Percentiles rank a stretch among this genome's conserved stretches.
Conservation (phyloP, 257 asterid species). For the Scutellaria minor region DNA sequence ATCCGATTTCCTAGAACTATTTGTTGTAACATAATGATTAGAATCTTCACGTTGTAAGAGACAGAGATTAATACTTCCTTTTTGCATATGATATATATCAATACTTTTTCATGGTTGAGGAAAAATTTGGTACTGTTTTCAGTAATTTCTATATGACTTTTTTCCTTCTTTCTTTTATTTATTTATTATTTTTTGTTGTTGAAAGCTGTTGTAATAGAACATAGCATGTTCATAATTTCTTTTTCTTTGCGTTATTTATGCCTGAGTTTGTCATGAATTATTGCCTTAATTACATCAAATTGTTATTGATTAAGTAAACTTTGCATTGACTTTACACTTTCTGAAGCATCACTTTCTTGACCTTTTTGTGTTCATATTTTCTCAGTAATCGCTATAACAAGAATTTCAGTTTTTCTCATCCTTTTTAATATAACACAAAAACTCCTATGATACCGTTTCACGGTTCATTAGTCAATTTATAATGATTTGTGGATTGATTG, state of each 20-base stretch:
- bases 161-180: no score
- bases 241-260: slow-evolving; percentile 34
- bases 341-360: slow-evolving; percentile 25
- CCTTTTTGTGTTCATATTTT: slow-evolving; percentile 19
- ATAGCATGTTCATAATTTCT: background rate
- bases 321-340: slow-evolving; percentile 23
- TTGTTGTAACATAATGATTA: background rate
- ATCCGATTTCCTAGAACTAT: background rate
- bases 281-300: slow-evolving; percentile 20
- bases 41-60: background rate
- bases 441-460: no score
- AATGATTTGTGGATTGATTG: no score
- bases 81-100: background rate
- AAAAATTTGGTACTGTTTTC: background rate
- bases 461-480: no score
- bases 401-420: slow-evolving; percentile 19
- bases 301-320: slow-evolving; percentile 36
- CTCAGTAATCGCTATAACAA: background rate
- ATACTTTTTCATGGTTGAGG: background rate
- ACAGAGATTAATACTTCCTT: background rate
- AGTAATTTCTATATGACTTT: background rate
- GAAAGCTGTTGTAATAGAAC: slow-evolving; percentile 18
- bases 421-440: background rate
- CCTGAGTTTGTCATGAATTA: slow-evolving; percentile 38
- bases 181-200: background rate